Conservation (phyloP, 257 asterid genomes). For the Capsicum pubescens region DNA sequence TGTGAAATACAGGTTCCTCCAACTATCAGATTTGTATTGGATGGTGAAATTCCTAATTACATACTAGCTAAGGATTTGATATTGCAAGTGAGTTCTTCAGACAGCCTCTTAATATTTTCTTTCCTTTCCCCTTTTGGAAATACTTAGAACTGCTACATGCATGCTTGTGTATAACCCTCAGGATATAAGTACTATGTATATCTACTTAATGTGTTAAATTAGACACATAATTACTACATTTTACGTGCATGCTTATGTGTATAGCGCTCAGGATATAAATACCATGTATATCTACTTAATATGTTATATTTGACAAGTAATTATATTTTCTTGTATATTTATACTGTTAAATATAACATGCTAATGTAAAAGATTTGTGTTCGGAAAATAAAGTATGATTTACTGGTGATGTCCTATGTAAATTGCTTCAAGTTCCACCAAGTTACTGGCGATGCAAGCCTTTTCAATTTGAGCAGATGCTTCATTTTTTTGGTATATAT, state of each 20-base stretch:
- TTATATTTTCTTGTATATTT: neutral
- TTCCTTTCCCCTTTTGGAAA: neutral
- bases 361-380: neutral
- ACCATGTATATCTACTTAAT: neutral
- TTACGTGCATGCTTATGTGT: neutral
- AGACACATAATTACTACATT: neutral
- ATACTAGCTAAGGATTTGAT: slow-evolving; percentile 96
- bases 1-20: slow-evolving; percentile 81
- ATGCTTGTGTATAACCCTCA: neutral
- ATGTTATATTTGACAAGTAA: neutral
- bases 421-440: neutral
- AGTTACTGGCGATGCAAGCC: neutral
- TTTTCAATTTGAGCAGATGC: neutral
- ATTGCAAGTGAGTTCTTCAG: slow-evolving; percentile 70
- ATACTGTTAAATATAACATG: neutral
- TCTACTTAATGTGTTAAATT: neutral
- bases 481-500: neutral
- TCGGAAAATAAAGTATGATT: no score
- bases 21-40: slow-evolving; percentile 90
- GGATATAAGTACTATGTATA: neutral
- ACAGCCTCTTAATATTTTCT: neutral
- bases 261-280: neutral
- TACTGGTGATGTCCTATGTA: neutral
- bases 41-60: slow-evolving; percentile 95
- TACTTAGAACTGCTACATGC: neutral